phyloP scores from a whole-genome alignment of 2,329 filamentous ascomycete species.

The Phialemoniopsis sp. region DNA sequence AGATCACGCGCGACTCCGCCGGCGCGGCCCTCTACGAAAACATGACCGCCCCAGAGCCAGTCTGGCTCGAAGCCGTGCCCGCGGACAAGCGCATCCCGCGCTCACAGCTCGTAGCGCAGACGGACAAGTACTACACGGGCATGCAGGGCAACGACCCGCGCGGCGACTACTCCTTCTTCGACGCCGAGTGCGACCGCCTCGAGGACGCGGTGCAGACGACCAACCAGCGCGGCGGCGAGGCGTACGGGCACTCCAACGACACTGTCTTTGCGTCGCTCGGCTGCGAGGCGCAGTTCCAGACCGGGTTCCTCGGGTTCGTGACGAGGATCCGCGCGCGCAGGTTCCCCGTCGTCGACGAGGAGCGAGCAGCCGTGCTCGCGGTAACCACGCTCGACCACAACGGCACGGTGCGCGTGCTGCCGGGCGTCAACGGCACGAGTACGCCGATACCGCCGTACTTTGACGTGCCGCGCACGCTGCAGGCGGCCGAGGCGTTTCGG shows the following conservation, averaged over 20 bases:
- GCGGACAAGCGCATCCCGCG: constrained; percentile 2
- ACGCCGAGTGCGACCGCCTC: constrained; percentile 14
- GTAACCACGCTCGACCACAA: constrained; percentile 15
- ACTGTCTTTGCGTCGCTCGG: constrained; percentile 14
- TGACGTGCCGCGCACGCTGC: constrained; percentile 14
- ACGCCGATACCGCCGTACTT: constrained; percentile 16
- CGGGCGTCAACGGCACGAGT: constrained; percentile 12
- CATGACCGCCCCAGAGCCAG: constrained; percentile 3
- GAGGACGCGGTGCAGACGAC: constrained; percentile 15
- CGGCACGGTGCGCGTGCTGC: constrained; percentile 13
- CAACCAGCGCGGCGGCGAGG: constrained; percentile 11
- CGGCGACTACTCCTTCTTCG: constrained; percentile 14
- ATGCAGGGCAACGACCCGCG: constrained; percentile 14
- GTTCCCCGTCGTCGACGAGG: constrained; percentile 14
- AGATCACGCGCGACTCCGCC: constrained; percentile 4
- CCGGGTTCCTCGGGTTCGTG: constrained; percentile 16
- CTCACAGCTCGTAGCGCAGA: background rate
- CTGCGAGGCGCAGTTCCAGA: constrained; percentile 16
- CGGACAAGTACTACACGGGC: constrained; percentile 6
- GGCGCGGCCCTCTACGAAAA: constrained; percentile 4
- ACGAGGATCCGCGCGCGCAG: constrained; percentile 14
- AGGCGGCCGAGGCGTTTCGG: constrained; percentile 11
- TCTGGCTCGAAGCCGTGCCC: constrained; percentile 5
- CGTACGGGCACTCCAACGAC: constrained; percentile 17
- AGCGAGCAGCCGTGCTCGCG: constrained; percentile 14